Evolutionary conservation across 139 green algal genomes (phyloP), one percentile per base, ranked within the genome.

Genomic region (Micractinium sp.): DNA sequence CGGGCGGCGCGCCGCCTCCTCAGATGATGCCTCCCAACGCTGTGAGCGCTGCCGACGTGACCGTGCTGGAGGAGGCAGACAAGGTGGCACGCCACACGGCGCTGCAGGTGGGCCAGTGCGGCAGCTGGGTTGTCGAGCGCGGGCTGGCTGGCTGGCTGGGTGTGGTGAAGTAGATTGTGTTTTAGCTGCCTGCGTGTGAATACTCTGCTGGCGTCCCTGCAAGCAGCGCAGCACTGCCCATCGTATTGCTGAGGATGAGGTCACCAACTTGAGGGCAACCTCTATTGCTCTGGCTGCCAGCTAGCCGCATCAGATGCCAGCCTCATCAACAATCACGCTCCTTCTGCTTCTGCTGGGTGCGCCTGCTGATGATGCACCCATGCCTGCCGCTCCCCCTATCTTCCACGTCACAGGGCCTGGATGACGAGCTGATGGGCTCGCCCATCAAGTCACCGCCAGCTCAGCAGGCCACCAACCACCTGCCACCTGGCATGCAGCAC

Each of bases 21-120:
- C 41, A 31, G n/a, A 14, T 81, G 83, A 22, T 80, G 83, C 83
- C 82, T 1, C 61, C 82, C 82, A 87, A 79, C 27, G 82, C 82
- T 12, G 63, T 87, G 35, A 87, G n/a, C 39, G 63, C 69, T 3
- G 67, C 69, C 15, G 84, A 88, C 27, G 84, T 88, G 41, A 56
- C 15, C 2, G 84, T 53, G 3, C 41, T 88, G 15, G 69, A 81
- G 18, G 84, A 88, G 84, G 84, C 84, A 0, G 84, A 88, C 39
- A 81, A 71, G 84, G 84, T 88, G 69, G 84, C 84, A 18, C 84
- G 69, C 69, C 69, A 69, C 16, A 81, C 84, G 1, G 84, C 84
- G 31, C 84, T 88, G 29, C 84, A 88, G 84, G 84, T 71, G 69
- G 9, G 80, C 53, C 53, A 20, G 25, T 7, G 20, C 2, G 15